These are phyloP conservation scores for Boletus vinaceobasis DNA, from an alignment of 768 basidiomycete genomes.

Conservation along the genomic window DNA sequence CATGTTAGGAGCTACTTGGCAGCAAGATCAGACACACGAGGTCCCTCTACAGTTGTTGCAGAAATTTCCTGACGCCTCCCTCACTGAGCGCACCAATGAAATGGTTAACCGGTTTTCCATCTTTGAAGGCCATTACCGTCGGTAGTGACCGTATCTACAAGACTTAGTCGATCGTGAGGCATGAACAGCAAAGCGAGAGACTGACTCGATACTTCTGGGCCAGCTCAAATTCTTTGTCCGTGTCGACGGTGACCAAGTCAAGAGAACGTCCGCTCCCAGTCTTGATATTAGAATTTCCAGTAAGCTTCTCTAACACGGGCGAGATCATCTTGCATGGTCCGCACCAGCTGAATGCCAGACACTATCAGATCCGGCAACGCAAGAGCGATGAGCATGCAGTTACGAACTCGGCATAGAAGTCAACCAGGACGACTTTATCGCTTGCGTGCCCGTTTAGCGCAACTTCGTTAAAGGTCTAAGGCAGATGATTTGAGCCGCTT, in stretches of 20 bases:
- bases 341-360: conserved; percentile 59
- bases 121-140: conserved; percentile 73
- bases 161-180: background rate
- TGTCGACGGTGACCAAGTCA: conserved; percentile 72
- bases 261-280: conserved; percentile 54
- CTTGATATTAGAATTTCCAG: conserved; percentile 40
- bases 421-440: conserved; percentile 62
- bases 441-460: conserved; percentile 32
- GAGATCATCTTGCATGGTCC: conserved; percentile 70
- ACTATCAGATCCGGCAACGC: conserved; percentile 1
- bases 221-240: conserved; percentile 52
- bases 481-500: background rate
- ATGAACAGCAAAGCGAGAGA: background rate
- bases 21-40: background rate
- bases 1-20: background rate
- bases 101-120: conserved; percentile 53
- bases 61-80: conserved; percentile 41
- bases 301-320: conserved; percentile 63
- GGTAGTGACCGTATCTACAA: conserved; percentile 69
- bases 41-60: conserved; percentile 36
- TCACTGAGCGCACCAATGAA: conserved; percentile 62
- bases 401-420: conserved; percentile 78
- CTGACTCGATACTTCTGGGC: conserved; percentile 47
- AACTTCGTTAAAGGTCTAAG: conserved; percentile 36
- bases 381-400: conserved; percentile 2